Percentiles rank a stretch among this genome's conserved stretches.
Evolutionary conservation across 495 filamentous ascomycete species (phyloP).

Genomic region (Podospora appendiculata): DNA sequence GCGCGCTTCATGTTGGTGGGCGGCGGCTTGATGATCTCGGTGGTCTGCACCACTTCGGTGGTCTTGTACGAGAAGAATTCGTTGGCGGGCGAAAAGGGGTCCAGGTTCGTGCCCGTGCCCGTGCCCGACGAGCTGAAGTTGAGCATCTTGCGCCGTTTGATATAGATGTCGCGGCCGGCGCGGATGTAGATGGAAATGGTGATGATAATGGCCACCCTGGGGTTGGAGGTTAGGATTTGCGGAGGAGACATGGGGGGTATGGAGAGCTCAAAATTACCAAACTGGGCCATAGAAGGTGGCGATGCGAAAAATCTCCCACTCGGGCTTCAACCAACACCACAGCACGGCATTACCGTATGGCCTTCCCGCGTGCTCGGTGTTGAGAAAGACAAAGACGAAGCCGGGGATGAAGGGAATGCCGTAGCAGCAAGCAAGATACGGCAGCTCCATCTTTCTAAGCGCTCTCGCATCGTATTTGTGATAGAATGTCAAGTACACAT

Average conservation of each 20-base stretch:
- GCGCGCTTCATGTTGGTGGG: neutral
- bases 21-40: conserved; percentile 23
- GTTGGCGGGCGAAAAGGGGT: conserved; percentile 3
- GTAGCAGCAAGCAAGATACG: conserved; percentile 67
- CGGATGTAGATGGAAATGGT: conserved; percentile 70
- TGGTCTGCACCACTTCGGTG: conserved; percentile 50
- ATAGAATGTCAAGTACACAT: conserved; percentile 85
- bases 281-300: conserved; percentile 76
- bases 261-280: conserved; percentile 45
- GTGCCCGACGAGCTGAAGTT: conserved; percentile 24
- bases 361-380: conserved; percentile 34
- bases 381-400: conserved; percentile 58
- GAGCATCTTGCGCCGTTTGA: conserved; percentile 39
- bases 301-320: conserved; percentile 69
- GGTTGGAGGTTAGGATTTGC: neutral
- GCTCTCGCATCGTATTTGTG: conserved; percentile 59
- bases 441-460: conserved; percentile 62
- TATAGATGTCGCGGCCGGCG: conserved; percentile 64
- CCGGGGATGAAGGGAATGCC: conserved; percentile 67
- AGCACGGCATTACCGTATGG: conserved; percentile 74
- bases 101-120: conserved; percentile 22
- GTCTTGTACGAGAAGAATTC: conserved; percentile 47
- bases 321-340: conserved; percentile 71
- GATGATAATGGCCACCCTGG: conserved; percentile 53
- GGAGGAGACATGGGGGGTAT: neutral